Evolutionary conservation across 1,284 basidiomycete species (phyloP), one percentile per base, ranked within the genome.

Genomic region (Meira miltonrushii): DNA sequence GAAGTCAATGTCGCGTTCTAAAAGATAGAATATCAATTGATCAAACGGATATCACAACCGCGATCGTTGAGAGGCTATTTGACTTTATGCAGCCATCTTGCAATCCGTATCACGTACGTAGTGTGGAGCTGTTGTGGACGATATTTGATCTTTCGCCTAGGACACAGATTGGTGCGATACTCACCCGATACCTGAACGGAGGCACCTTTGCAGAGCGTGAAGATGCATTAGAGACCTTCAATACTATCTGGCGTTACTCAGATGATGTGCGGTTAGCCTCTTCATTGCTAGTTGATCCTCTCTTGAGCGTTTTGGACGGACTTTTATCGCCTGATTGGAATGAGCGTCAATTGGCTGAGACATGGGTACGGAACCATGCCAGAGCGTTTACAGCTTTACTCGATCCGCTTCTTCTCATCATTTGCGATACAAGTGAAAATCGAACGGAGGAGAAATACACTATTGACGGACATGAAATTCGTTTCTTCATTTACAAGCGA

Each of bases 191-290:
- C 21, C 58, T 75, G 4, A 44, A 55, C 0, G 53, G 33, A 5
- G 8, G 39, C 1, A 40, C 56, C 12, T 17, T 15, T 12, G 46
- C 43, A 13, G 25, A 15, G 3, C 54, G 64, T 21, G 28, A 57
- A 1, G 84, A 85, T 33, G 85, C 87, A 0, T 89, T 88, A 74
- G 88, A 92, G 65, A 89, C 88, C 0, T 95, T 98, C 76, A 92
- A 94, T 1, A 86, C 91, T 1, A 81, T 97, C 6, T 98, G 94
- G 94, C 84, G 91, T 59, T 80, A 92, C 60, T 88, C 87, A 53
- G 90, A 92, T 88, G 64, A 33, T 12, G 54, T 19, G n/a, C 19
- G 71, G 82, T 71, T 60, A 6, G 54, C 59, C 19, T 64, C 60
- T 0, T 59, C 62, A 37, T 61, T 64, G 51, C 54, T 69, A 11